Evolutionary conservation across 2,329 filamentous ascomycete species (phyloP).

Genomic region (Penicillium sp.): DNA sequence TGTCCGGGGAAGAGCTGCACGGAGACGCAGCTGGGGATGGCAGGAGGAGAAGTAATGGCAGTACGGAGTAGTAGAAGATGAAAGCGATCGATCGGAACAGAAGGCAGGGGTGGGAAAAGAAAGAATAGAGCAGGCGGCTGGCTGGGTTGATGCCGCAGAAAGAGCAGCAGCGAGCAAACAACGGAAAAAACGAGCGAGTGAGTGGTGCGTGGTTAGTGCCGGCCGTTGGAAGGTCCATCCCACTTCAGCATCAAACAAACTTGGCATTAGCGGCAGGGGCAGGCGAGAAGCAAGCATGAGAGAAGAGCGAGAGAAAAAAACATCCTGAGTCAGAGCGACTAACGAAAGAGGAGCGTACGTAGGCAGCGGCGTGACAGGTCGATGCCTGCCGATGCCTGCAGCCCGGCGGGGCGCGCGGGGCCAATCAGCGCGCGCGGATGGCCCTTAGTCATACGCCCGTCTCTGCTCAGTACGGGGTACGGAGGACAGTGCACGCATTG

Average conservation of each 20-base stretch:
- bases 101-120: neutral
- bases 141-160: too few relatives aligned
- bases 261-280: neutral
- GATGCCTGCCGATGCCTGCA: conserved; percentile 11
- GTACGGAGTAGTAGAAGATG: neutral
- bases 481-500: too few relatives aligned
- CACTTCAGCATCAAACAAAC: neutral
- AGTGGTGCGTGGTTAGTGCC: neutral
- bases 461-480: too few relatives aligned
- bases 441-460: too few relatives aligned
- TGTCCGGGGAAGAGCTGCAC: conserved; percentile 13
- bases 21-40: conserved; percentile 7
- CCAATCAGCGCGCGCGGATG: neutral
- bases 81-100: neutral
- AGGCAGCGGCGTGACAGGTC: conserved; percentile 10
- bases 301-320: neutral
- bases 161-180: neutral
- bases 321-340: too few relatives aligned
- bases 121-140: too few relatives aligned
- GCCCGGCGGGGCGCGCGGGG: neutral
- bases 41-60: neutral
- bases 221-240: neutral
- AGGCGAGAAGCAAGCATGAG: neutral
- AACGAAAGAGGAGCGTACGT: neutral
- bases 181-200: neutral